phyloP scores from a whole-genome alignment of 2,329 filamentous ascomycete genomes.

The Colletotrichum cordylinicola region DNA sequence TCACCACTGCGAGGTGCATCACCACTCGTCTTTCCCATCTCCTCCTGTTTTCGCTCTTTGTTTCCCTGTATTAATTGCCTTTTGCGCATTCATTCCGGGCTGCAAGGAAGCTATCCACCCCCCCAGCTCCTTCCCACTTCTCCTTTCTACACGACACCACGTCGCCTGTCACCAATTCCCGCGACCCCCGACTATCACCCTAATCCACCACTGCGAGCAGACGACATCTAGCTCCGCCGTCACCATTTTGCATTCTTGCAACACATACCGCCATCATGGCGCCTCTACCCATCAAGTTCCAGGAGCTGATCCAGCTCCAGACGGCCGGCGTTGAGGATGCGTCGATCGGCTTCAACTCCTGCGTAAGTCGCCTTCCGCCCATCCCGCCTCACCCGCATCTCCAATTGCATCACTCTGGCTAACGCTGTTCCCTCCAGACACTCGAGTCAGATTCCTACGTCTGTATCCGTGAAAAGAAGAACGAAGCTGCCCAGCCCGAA shows the following conservation, averaged over 20 bases:
- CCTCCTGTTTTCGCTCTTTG: conserved; percentile 12
- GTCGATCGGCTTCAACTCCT: conserved; percentile 79
- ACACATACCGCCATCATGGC: conserved; percentile 51
- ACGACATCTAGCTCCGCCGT: conserved; percentile 3
- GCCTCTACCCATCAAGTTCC: conserved; percentile 89
- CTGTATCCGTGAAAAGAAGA: conserved; percentile 94
- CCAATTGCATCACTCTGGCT: conserved; percentile 67
- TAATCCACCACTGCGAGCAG: neutral
- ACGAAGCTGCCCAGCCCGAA: conserved; percentile 82
- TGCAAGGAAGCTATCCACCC: conserved; percentile 20
- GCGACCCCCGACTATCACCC: conserved; percentile 1
- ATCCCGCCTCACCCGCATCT: conserved; percentile 58
- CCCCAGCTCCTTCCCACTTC: conserved; percentile 21
- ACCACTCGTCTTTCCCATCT: conserved; percentile 6
- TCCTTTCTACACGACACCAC: conserved; percentile 7
- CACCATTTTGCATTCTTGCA: neutral
- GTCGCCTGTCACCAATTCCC: conserved; percentile 12
- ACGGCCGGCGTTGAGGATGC: conserved; percentile 52
- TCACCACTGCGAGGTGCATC: conserved; percentile 25
- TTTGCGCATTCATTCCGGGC: conserved; percentile 19
- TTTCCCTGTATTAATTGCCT: conserved; percentile 26
- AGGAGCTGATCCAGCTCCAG: conserved; percentile 79
- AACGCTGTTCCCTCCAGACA: conserved; percentile 83
- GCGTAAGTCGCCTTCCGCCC: conserved; percentile 57
- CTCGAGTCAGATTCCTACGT: conserved; percentile 97